Percentiles rank a stretch among this genome's conserved stretches.
phyloP scores from a whole-genome alignment of 2,329 filamentous ascomycete genomes.

The Fusarium burgessii region DNA sequence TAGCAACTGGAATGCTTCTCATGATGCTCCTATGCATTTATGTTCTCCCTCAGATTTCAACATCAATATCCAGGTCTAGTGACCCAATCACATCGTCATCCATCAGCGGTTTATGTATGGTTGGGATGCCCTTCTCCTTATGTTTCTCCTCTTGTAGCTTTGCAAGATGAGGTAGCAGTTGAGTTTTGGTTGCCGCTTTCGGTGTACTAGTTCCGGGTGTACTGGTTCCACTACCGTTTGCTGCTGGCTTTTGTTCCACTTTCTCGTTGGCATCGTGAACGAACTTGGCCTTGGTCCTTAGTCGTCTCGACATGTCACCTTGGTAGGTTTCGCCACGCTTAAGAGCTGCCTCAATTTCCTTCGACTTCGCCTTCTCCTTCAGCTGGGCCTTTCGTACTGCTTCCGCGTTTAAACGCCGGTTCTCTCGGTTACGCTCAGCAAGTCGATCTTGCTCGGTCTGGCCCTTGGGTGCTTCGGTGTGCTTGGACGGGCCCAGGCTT shows the following conservation, averaged over 20 bases:
- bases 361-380: constrained; percentile 76
- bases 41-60: constrained; percentile 74
- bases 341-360: constrained; percentile 70
- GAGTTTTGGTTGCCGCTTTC: constrained; percentile 57
- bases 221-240: constrained; percentile 62
- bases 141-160: constrained; percentile 66
- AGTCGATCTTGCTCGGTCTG: constrained; percentile 83
- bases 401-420: constrained; percentile 86
- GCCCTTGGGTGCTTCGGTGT: constrained; percentile 60
- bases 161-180: constrained; percentile 63
- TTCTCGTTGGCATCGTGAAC: constrained; percentile 71
- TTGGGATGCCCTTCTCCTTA: constrained; percentile 69
- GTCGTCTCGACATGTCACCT: constrained; percentile 70
- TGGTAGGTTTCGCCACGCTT: constrained; percentile 72
- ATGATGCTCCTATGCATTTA: constrained; percentile 7
- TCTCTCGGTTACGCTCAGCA: constrained; percentile 84
- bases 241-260: constrained; percentile 60
- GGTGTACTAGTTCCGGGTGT: constrained; percentile 68
- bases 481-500: constrained; percentile 66
- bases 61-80: constrained; percentile 91
- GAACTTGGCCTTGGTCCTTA: constrained; percentile 76
- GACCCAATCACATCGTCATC: constrained; percentile 94
- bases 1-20: constrained; percentile 17
- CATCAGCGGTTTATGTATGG: constrained; percentile 82
- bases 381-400: constrained; percentile 91